Evolutionary conservation across 345 rosid genomes (phyloP), one percentile per base, ranked within the genome.

Genomic region (Citrus glauca): DNA sequence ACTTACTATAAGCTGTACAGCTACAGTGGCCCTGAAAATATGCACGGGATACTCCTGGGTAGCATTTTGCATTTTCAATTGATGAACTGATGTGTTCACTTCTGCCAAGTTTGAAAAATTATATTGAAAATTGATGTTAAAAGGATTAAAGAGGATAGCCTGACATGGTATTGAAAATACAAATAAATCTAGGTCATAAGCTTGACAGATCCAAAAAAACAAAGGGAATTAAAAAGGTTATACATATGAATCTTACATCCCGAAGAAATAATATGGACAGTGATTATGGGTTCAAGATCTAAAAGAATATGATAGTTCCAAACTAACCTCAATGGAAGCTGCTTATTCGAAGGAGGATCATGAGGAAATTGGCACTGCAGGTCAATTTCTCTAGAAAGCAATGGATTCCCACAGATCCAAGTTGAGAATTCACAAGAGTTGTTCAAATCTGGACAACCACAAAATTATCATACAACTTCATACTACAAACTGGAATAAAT

Each of bases 31-130:
- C 79, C 25, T 53, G 86, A 72, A 35, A 77, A 76, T 20, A 78
- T 27, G 74, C 24, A 66, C 57, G 66, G 20, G 69, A 78, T 27
- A 79, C 57, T 65, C 74, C 82, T 55, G 66, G 85, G 53, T 76
- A 84, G 76, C 84, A 85, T 65, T 71, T 78, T 30, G 73, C 83
- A 81, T 42, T 75, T 74, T 80, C 85, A 74, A 45, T 72, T 27
- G 79, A 71, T 27, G 50, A 32, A 17, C 22, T 19, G 60, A 33
- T 71, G 63, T 32, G 78, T 53, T 82, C 83, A 75, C 66, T 76
- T 75, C 81, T 84, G 70, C 65, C 79, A 77, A 75, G 72, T 77
- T 86, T 74, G 81, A 63, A 13, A 74, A 27, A 69, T 48, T 9
- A 60, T 20, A 40, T 57, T 37, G 22, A 71, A 67, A 55, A 71